These are phyloP conservation scores for Fomitopsis schrenkii DNA, from an alignment of 1,284 basidiomycete genomes.

Conservation along the genomic window DNA sequence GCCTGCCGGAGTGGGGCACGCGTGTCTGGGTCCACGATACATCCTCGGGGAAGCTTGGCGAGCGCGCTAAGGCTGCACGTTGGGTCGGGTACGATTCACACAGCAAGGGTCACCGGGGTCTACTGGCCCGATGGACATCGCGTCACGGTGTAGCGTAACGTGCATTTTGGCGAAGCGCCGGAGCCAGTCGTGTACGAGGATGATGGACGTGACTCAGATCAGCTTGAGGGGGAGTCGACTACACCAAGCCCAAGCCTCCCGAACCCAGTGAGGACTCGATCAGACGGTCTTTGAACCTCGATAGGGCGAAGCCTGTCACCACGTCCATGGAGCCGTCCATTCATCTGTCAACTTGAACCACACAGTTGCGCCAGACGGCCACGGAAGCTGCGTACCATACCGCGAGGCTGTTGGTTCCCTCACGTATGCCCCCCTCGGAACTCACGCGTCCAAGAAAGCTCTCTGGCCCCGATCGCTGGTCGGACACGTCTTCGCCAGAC, in stretches of 20 bases:
- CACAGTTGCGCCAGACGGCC: neutral
- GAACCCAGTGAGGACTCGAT: slow-evolving; percentile 24
- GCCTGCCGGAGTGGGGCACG: neutral
- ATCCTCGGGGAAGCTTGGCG: slow-evolving; percentile 1
- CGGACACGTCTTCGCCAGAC: no score
- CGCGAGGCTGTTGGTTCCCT: slow-evolving; percentile 32
- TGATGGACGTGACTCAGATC: neutral
- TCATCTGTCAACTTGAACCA: slow-evolving; percentile 10
- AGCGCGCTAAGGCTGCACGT: neutral
- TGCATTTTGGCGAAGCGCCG: neutral
- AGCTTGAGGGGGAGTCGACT: neutral
- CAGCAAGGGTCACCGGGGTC: slow-evolving; percentile 22
- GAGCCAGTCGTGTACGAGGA: neutral
- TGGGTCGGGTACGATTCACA: slow-evolving; percentile 2
- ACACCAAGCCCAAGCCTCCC: neutral
- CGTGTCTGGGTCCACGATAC: slow-evolving; percentile 4
- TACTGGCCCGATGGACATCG: slow-evolving; percentile 19
- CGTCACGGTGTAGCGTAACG: neutral
- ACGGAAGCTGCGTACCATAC: slow-evolving; percentile 21
- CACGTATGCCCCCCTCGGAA: slow-evolving; percentile 23
- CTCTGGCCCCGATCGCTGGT: no score
- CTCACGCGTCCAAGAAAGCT: no score
- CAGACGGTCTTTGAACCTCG: slow-evolving; percentile 27
- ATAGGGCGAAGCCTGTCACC: slow-evolving; percentile 21
- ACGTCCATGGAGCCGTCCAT: slow-evolving; percentile 26